A percentile compares a stretch with the other conserved stretches of the same genome.
These are phyloP conservation scores for Malania oleifera DNA, from an alignment of 164 flowering plant species.

Conservation along the genomic window DNA sequence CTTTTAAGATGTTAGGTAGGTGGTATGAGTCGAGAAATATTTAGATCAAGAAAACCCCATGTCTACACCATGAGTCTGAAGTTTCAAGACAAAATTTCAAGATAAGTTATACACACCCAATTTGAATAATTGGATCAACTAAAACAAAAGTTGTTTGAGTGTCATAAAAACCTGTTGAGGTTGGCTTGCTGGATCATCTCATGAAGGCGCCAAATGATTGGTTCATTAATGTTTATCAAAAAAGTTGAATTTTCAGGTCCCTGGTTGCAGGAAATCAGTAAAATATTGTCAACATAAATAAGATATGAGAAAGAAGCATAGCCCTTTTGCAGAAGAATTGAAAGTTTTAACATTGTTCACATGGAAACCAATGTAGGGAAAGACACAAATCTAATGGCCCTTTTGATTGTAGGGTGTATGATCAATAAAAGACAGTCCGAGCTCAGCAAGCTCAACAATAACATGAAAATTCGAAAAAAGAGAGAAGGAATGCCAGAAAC, in stretches of 20 bases:
- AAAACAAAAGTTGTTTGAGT: slow-evolving; percentile 70
- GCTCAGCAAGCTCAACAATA: slow-evolving; percentile 76
- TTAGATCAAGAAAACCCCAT: slow-evolving; percentile 8
- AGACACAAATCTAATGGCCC: slow-evolving; percentile 73
- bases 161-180: slow-evolving; percentile 42
- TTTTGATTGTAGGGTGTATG: slow-evolving; percentile 91
- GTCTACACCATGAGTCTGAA: too few species aligned
- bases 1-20: slow-evolving; percentile 68
- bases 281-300: background rate
- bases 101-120: slow-evolving; percentile 51
- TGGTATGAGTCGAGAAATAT: background rate
- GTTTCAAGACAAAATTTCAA: background rate
- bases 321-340: background rate
- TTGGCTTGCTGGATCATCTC: slow-evolving; percentile 90
- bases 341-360: slow-evolving; percentile 30
- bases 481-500: slow-evolving; percentile 25
- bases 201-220: slow-evolving; percentile 97
- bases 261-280: slow-evolving; percentile 32
- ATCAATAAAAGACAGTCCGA: slow-evolving; percentile 87
- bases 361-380: slow-evolving; percentile 89
- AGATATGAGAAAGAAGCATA: background rate
- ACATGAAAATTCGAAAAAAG: slow-evolving; percentile 61
- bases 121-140: slow-evolving; percentile 87
- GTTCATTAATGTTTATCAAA: slow-evolving; percentile 86
- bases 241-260: slow-evolving; percentile 84